Percentiles rank a stretch among this genome's conserved stretches.
Conservation (phyloP, 331 rosid species). For the Acacia concinna region DNA sequence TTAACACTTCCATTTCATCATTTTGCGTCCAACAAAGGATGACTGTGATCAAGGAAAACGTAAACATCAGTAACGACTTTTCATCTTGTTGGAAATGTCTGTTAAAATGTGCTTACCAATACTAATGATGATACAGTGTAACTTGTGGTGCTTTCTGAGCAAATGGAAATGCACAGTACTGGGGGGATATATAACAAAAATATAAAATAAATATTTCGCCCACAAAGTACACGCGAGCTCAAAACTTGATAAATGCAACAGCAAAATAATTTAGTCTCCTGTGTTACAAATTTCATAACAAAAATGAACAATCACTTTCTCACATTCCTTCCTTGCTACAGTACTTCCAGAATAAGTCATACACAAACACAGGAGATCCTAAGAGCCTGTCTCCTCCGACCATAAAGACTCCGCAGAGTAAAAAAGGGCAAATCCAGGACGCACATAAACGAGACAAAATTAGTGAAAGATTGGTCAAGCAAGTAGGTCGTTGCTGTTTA, state of each 20-base stretch:
- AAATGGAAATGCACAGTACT: neutral
- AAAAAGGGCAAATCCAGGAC: constrained; percentile 6
- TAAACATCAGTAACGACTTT: neutral
- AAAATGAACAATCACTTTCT: neutral
- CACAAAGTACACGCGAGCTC: neutral
- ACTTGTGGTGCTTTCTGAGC: neutral
- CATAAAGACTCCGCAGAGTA: neutral
- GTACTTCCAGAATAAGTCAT: constrained; percentile 20
- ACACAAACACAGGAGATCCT: constrained; percentile 1
- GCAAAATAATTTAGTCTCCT: neutral
- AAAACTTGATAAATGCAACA: neutral
- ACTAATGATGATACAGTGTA: neutral
- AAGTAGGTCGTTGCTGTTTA: constrained; percentile 40
- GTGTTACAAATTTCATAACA: constrained; percentile 15
- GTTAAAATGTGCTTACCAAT: neutral
- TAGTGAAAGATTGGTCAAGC: constrained; percentile 37
- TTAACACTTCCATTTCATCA: neutral
- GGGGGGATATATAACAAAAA: neutral
- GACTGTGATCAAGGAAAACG: neutral
- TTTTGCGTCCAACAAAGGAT: neutral
- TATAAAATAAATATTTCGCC: neutral
- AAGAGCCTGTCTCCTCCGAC: constrained; percentile 1
- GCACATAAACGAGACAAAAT: constrained; percentile 40
- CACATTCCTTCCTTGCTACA: neutral
- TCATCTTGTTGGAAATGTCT: neutral